These are phyloP conservation scores for Hypomontagnella submonticulosa DNA, from an alignment of 495 filamentous ascomycete species.

Conservation along the genomic window DNA sequence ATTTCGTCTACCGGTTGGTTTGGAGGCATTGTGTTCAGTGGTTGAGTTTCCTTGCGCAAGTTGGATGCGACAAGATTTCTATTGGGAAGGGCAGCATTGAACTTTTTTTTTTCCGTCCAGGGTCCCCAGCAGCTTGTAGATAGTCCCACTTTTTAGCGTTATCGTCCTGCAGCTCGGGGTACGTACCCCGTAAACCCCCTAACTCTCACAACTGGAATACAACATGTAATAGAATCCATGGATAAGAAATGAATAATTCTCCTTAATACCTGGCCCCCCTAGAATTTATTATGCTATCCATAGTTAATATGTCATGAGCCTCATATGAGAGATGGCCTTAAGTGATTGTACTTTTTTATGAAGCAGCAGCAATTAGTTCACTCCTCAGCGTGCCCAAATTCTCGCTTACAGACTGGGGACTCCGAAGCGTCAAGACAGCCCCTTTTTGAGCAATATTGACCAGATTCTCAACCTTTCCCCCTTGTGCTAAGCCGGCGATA, in stretches of 20 bases:
- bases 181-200: background rate
- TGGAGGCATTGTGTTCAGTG: conserved; percentile 40
- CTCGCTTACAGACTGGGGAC: conserved; percentile 73
- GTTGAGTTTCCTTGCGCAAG: conserved; percentile 20
- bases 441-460: conserved; percentile 76
- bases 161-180: background rate
- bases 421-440: conserved; percentile 78
- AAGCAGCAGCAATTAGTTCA: conserved; percentile 47
- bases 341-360: conserved; percentile 11
- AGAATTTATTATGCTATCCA: background rate
- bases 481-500: conserved; percentile 70
- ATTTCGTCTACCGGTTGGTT: conserved; percentile 51
- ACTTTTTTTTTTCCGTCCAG: conserved; percentile 56
- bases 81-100: conserved; percentile 7
- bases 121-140: conserved; percentile 44
- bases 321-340: background rate
- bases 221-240: too few relatives aligned
- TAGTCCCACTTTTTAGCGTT: conserved; percentile 24
- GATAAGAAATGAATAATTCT: too few relatives aligned
- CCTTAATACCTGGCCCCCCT: too few relatives aligned
- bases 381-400: conserved; percentile 52
- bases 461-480: conserved; percentile 59
- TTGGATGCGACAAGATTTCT: conserved; percentile 26
- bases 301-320: background rate
- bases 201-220: background rate